Evolutionary conservation across 257 asterid species (phyloP), one percentile per base, ranked within the genome.

Genomic region (Prunella vulgaris): DNA sequence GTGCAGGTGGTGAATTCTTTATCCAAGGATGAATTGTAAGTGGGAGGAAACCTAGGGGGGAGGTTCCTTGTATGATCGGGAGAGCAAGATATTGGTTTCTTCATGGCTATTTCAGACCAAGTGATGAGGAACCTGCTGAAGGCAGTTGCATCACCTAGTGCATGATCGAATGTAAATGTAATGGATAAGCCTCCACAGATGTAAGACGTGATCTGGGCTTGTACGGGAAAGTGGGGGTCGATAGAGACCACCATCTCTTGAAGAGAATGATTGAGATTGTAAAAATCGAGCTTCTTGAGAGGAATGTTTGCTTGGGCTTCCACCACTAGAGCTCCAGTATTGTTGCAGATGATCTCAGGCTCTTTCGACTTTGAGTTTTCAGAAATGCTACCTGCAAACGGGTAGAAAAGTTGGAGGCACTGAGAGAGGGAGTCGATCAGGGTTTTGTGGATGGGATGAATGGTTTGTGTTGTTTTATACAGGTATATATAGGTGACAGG

Each of bases 101-200:
- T 35, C 48, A 13, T 52, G 3, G 88, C 89, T 20, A 80, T 71
- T 30, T 87, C 84, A 0, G 84, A 85, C 86, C 87, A 84, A 0
- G 84, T 80, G 10, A 70, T 17, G 1, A 85, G 85, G 56, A 87
- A 83, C 79, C 78, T 87, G 75, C 83, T 24, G 57, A 85, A 85
- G 20, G 91, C 79, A 38, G 70, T 64, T 18, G 87, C 89, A 62
- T 87, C 94, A 2, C 90, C 94, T 25, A 87, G 80, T 13, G 87
- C 90, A 74, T 85, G 86, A 53, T 85, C 89, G 46, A 85, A 87
- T 18, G 90, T 81, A 79, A 87, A 85, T 0, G 83, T 76, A 20
- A 83, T 57, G 2, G 83, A 74, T 35, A 76, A 3, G 69, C 84
- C 80, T 48, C 83, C 82, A 49, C 90, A 83, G 20, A 58, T 10